Percentiles rank a stretch among this genome's conserved stretches.
Conservation (phyloP, 108 stramenopile species). For the Bacterosira constricta region DNA sequence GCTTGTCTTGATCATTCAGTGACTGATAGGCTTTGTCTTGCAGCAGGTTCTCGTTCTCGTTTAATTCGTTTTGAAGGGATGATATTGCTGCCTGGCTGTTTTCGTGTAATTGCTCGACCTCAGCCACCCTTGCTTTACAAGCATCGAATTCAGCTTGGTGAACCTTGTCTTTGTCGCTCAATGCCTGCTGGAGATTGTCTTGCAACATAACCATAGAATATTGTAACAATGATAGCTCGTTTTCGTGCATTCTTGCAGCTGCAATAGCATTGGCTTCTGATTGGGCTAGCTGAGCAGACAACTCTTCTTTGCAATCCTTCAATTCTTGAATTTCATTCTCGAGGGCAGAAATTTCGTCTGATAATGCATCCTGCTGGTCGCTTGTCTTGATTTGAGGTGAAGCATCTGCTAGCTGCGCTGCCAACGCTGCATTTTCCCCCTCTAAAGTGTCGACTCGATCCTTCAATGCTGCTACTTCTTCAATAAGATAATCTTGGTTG, state of each 20-base stretch:
- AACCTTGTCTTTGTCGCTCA: neutral
- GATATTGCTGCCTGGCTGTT: constrained; percentile 27
- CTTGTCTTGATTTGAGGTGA: constrained; percentile 2
- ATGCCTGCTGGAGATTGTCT: too few species aligned
- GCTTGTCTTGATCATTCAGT: neutral
- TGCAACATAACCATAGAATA: too few species aligned
- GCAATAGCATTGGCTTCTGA: constrained; percentile 8
- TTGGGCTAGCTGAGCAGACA: constrained; percentile 24
- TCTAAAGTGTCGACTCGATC: constrained; percentile 13
- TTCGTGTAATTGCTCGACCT: constrained; percentile 4
- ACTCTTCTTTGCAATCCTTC: constrained; percentile 23
- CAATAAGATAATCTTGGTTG: neutral
- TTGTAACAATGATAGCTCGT: constrained; percentile 4
- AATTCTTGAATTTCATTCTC: constrained; percentile 27
- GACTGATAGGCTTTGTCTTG: neutral
- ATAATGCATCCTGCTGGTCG: constrained; percentile 20
- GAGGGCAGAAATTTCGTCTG: constrained; percentile 21
- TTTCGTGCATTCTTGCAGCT: neutral
- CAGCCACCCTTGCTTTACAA: neutral
- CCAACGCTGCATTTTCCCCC: constrained; percentile 10
- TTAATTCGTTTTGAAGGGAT: constrained; percentile 13
- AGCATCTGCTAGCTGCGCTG: constrained; percentile 10
- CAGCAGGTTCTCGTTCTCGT: constrained; percentile 17
- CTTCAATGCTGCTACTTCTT: constrained; percentile 13
- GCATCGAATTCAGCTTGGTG: constrained; percentile 6